A percentile compares a stretch with the other conserved stretches of the same genome.
These are phyloP conservation scores for Picea abies DNA, from an alignment of 83 land plant genomes.

Conservation along the genomic window DNA sequence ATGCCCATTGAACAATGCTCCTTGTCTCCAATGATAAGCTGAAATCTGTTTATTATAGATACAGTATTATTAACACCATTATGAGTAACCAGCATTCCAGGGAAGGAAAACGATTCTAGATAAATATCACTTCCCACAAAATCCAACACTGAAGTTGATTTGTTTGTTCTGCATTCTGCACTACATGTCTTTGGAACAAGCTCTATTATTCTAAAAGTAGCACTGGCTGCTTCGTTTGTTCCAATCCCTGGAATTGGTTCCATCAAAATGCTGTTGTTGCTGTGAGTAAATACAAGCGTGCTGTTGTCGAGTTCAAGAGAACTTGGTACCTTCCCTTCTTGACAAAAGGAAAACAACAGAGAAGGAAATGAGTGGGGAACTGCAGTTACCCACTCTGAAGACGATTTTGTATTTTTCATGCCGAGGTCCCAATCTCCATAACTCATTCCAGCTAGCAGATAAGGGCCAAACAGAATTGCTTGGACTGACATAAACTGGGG, in stretches of 20 bases:
- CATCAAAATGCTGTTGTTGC: constrained; percentile 49
- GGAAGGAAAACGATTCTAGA: constrained; percentile 75
- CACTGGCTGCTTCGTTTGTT: constrained; percentile 42
- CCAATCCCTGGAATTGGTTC: constrained; percentile 45
- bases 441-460: constrained; percentile 76
- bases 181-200: constrained; percentile 9
- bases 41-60: constrained; percentile 5
- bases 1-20: constrained; percentile 19
- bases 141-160: neutral
- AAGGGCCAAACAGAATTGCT: constrained; percentile 88
- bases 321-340: constrained; percentile 19
- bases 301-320: neutral
- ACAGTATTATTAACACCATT: constrained; percentile 42
- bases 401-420: constrained; percentile 18
- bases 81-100: constrained; percentile 61
- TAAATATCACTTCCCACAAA: constrained; percentile 43
- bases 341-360: constrained; percentile 62
- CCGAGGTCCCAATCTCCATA: constrained; percentile 60
- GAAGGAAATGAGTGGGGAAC: constrained; percentile 41
- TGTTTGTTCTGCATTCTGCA: neutral
- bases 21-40: neutral
- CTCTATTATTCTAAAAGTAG: constrained; percentile 71
- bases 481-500: constrained; percentile 62
- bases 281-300: constrained; percentile 36
- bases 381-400: constrained; percentile 61